phyloP scores from a whole-genome alignment of 2,329 filamentous ascomycete species.

The Cladorrhinum sp. region DNA sequence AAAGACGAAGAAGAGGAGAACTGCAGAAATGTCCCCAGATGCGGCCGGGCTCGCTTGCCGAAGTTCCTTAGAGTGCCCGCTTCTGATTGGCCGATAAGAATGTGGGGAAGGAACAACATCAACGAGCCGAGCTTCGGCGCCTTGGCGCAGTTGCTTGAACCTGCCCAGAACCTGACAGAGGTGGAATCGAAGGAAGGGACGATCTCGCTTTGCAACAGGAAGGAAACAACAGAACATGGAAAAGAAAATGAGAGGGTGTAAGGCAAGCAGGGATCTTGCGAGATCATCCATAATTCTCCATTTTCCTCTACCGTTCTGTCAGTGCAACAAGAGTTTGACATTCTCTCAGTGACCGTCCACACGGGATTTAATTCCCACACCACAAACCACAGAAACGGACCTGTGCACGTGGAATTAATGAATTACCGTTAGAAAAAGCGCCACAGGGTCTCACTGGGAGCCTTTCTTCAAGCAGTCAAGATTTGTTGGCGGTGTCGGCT shows the following conservation, averaged over 20 bases:
- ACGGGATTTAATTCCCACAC: not conserved
- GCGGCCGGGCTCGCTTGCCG: conserved; percentile 28
- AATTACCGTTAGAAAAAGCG: conserved; percentile 9
- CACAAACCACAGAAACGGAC: not conserved
- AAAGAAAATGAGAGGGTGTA: not conserved
- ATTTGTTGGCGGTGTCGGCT: not conserved
- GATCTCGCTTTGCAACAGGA: conserved; percentile 4
- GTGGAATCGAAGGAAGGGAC: not conserved
- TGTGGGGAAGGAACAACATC: conserved; percentile 24
- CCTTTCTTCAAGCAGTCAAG: conserved; percentile 10
- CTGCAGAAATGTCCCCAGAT: conserved; percentile 6
- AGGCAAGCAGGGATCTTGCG: conserved; percentile 2
- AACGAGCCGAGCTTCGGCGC: conserved; percentile 14
- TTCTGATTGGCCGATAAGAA: conserved; percentile 23
- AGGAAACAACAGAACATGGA: not conserved
- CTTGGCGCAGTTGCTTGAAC: conserved; percentile 6
- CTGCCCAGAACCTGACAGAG: not conserved
- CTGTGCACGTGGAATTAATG: conserved; percentile 8
- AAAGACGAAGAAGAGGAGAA: conserved; percentile 4
- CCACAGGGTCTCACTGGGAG: conserved; percentile 14
- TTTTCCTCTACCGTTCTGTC: not conserved
- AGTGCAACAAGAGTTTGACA: not conserved
- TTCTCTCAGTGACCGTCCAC: not conserved
- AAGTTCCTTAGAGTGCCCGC: conserved; percentile 25
- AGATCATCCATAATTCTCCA: not conserved